Evolutionary conservation across 345 rosid genomes (phyloP).

Genomic region (Arabidopsis arenosa): DNA sequence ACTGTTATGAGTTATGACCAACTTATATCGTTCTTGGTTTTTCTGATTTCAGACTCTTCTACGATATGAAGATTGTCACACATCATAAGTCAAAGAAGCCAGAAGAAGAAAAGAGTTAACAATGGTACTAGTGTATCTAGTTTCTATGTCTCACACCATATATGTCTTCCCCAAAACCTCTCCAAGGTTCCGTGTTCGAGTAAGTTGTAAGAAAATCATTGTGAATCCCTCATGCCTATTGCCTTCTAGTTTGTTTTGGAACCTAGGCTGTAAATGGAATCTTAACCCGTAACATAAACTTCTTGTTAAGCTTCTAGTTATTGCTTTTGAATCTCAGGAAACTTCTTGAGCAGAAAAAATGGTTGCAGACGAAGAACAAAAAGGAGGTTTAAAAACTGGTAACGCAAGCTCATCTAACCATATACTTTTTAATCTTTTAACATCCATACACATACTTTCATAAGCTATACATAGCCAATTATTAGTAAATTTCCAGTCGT

Average conservation of each 20-base stretch:
- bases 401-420: slow-evolving; percentile 39
- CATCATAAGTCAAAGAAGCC: slow-evolving; percentile 12
- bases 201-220: slow-evolving; percentile 15
- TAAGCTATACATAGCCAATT: slow-evolving; percentile 36
- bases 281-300: neutral
- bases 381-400: neutral
- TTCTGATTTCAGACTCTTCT: slow-evolving; percentile 21
- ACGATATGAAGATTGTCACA: slow-evolving; percentile 16
- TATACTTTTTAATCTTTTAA: slow-evolving; percentile 7
- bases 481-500: slow-evolving; percentile 44
- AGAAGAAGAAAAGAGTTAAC: slow-evolving; percentile 10
- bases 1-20: slow-evolving; percentile 4
- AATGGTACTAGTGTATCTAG: slow-evolving; percentile 1
- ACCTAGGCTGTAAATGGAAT: slow-evolving; percentile 13
- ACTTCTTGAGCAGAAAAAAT: neutral
- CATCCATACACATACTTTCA: slow-evolving; percentile 36
- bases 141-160: slow-evolving; percentile 1
- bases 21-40: neutral
- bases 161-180: neutral
- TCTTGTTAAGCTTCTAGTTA: slow-evolving; percentile 31
- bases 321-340: slow-evolving; percentile 18
- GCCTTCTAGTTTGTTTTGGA: slow-evolving; percentile 12
- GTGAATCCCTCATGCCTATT: neutral
- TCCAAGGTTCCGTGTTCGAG: neutral
- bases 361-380: slow-evolving; percentile 16